A percentile compares a stretch with the other conserved stretches of the same genome.
phyloP scores from a whole-genome alignment of 176 grass and related monocot species.

The Juncus inflexus region DNA sequence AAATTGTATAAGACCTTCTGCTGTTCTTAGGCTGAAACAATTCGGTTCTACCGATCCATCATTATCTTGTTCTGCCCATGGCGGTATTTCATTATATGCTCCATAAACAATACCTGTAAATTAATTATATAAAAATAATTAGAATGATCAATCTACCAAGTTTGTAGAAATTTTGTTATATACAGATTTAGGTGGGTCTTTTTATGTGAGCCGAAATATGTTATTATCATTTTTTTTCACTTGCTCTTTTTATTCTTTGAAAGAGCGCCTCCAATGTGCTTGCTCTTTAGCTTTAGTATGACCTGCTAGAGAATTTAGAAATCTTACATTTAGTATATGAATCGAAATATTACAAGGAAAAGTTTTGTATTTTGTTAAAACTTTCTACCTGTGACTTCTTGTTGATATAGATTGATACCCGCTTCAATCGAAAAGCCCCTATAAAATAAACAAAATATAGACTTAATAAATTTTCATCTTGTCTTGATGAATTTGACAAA shows the following conservation, averaged over 20 bases:
- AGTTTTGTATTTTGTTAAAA: conserved; percentile 1
- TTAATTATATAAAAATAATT: not conserved
- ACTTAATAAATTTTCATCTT: not conserved
- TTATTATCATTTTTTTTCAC: conserved; percentile 23
- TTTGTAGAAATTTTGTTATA: too few species aligned
- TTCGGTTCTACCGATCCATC: conserved; percentile 36
- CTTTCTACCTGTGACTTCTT: conserved; percentile 69
- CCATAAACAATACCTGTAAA: conserved; percentile 79
- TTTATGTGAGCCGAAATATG: too few species aligned
- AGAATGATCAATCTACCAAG: too few species aligned
- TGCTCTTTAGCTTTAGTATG: conserved; percentile 90
- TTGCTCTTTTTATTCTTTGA: conserved; percentile 95
- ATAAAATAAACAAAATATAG: conserved; percentile 20
- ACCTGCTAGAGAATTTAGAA: conserved; percentile 41
- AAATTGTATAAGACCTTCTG: conserved; percentile 75
- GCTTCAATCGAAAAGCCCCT: conserved; percentile 67
- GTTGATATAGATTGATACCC: conserved; percentile 78
- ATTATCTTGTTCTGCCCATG: conserved; percentile 57
- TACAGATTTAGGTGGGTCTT: too few species aligned
- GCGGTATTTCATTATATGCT: conserved; percentile 65
- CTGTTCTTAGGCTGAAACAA: conserved; percentile 76
- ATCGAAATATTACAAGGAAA: conserved; percentile 16
- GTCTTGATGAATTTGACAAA: conserved; percentile 1
- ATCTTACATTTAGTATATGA: conserved; percentile 4
- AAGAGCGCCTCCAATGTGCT: conserved; percentile 79